These are phyloP conservation scores for Ogataea populi-albae DNA, from an alignment of 805 yeast genomes.

Conservation along the genomic window DNA sequence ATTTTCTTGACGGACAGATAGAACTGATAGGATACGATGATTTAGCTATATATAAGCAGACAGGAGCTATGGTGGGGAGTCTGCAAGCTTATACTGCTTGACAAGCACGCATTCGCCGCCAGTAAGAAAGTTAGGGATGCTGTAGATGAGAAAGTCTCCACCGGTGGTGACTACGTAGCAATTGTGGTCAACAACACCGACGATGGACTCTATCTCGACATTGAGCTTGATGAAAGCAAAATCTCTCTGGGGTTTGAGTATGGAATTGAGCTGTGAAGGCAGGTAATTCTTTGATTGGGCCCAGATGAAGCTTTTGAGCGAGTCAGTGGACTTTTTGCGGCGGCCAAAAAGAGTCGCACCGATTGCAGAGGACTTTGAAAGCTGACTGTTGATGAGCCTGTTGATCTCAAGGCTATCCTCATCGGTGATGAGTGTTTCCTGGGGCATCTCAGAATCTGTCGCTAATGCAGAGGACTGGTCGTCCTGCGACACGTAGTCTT, in stretches of 20 bases:
- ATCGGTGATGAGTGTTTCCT: constrained; percentile 23
- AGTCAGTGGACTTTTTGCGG: constrained; percentile 22
- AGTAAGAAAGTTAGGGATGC: constrained; percentile 51
- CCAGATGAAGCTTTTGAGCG: constrained; percentile 29
- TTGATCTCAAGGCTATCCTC: constrained; percentile 29
- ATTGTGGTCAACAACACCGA: constrained; percentile 40
- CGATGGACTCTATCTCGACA: constrained; percentile 25
- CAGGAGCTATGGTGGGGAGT: background rate
- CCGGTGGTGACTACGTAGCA: constrained; percentile 71
- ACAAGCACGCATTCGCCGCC: constrained; percentile 79
- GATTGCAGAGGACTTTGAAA: constrained; percentile 8
- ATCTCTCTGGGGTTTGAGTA: constrained; percentile 86
- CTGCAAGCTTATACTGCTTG: constrained; percentile 18
- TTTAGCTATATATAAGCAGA: constrained; percentile 2
- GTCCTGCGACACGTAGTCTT: constrained; percentile 1
- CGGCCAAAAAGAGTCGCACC: constrained; percentile 9
- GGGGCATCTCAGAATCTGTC: constrained; percentile 16
- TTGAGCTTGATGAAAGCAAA: constrained; percentile 79
- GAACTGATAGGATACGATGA: no score
- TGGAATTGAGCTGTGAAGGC: constrained; percentile 76
- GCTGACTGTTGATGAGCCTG: constrained; percentile 26
- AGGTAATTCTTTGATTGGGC: constrained; percentile 42
- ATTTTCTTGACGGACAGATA: no score
- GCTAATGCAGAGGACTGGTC: constrained; percentile 5
- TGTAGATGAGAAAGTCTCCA: constrained; percentile 79